These are phyloP conservation scores for Yarrowia galli DNA, from an alignment of 1,139 yeast genomes.

Conservation along the genomic window DNA sequence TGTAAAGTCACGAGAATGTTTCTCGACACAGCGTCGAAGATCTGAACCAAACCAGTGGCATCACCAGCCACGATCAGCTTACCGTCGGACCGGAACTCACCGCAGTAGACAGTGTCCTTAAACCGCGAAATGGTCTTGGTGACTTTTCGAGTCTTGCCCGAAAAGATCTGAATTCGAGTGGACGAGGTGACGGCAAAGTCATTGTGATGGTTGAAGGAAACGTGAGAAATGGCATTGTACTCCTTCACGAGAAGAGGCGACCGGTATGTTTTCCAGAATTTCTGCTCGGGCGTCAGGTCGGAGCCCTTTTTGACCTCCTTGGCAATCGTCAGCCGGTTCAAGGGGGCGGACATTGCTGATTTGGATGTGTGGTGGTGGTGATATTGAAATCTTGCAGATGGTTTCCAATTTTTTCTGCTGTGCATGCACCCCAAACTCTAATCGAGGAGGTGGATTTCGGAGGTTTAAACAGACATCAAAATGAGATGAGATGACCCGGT, in stretches of 20 bases:
- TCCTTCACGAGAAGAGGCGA: constrained; percentile 92
- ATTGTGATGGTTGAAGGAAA: constrained; percentile 71
- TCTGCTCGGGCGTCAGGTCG: constrained; percentile 90
- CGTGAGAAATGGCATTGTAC: constrained; percentile 87
- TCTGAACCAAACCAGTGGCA: constrained; percentile 84
- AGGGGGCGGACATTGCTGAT: constrained; percentile 73
- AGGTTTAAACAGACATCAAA: too few species aligned
- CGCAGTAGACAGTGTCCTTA: constrained; percentile 87
- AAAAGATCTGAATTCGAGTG: constrained; percentile 88
- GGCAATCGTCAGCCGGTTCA: constrained; percentile 70
- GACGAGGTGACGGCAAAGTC: constrained; percentile 95
- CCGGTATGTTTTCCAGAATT: constrained; percentile 75
- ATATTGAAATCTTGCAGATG: constrained; percentile 38
- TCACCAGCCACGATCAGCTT: constrained; percentile 85
- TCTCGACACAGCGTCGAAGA: constrained; percentile 84
- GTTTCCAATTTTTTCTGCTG: constrained; percentile 30
- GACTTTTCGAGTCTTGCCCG: constrained; percentile 91
- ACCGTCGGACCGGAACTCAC: constrained; percentile 84
- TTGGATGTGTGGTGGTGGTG: constrained; percentile 25
- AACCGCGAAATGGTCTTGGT: constrained; percentile 87
- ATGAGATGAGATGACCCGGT: too few species aligned
- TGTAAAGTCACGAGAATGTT: constrained; percentile 77
- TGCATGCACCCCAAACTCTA: constrained; percentile 15
- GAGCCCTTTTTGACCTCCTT: constrained; percentile 81
- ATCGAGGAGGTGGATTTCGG: too few species aligned